Evolutionary conservation across 805 yeast genomes (phyloP).

Genomic region (Lachancea kluyveri): DNA sequence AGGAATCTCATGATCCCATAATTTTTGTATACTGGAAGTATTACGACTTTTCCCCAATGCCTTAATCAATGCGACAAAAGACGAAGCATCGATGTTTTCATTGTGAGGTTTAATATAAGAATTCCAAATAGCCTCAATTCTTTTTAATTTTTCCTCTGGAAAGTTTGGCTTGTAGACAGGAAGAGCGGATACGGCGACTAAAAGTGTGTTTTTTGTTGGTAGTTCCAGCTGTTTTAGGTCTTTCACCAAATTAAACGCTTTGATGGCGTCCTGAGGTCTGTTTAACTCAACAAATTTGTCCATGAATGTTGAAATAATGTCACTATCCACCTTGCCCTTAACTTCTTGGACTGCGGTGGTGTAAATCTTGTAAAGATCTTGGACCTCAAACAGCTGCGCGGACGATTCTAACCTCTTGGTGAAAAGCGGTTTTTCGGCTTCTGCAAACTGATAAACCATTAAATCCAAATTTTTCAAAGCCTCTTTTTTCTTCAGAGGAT

Average conservation of each 20-base stretch:
- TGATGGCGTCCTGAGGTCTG: slow-evolving; percentile 17
- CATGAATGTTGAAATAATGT: slow-evolving; percentile 20
- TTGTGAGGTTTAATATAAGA: slow-evolving; percentile 16
- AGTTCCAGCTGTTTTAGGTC: neutral
- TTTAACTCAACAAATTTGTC: slow-evolving; percentile 14
- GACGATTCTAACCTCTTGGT: neutral
- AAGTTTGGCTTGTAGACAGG: slow-evolving; percentile 8
- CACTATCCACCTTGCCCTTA: slow-evolving; percentile 9
- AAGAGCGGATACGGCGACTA: slow-evolving; percentile 21
- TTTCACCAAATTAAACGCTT: slow-evolving; percentile 6
- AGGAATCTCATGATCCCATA: slow-evolving; percentile 26
- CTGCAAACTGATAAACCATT: slow-evolving; percentile 2
- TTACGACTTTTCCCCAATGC: slow-evolving; percentile 19
- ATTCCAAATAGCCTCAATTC: slow-evolving; percentile 30
- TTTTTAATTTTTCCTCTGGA: slow-evolving; percentile 12
- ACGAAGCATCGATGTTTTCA: slow-evolving; percentile 8
- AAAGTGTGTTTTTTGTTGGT: slow-evolving; percentile 14
- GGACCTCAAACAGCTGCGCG: slow-evolving; percentile 3
- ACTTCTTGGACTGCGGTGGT: slow-evolving; percentile 1
- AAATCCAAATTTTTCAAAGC: slow-evolving; percentile 1
- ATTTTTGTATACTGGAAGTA: slow-evolving; percentile 11
- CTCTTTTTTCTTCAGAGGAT: neutral
- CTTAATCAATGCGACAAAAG: slow-evolving; percentile 20
- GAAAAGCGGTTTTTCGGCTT: slow-evolving; percentile 3
- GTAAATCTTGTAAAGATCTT: slow-evolving; percentile 2